Percentiles rank a stretch among this genome's conserved stretches.
phyloP scores from a whole-genome alignment of 257 asterid genomes.

The Solanum verrucosum region DNA sequence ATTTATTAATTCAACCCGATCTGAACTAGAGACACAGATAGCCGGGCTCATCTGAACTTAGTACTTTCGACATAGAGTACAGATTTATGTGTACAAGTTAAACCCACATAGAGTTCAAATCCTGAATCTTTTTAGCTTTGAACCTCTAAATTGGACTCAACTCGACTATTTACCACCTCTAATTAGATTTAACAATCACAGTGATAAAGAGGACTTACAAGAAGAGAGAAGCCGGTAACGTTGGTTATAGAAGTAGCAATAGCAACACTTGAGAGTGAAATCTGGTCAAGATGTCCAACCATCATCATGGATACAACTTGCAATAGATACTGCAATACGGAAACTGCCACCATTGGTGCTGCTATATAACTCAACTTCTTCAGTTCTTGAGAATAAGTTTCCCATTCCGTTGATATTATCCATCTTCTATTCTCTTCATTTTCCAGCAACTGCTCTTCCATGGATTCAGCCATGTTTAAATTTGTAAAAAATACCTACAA shows the following conservation, averaged over 20 bases:
- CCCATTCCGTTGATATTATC: not conserved
- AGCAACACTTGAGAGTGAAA: conserved; percentile 30
- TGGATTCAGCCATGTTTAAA: not conserved
- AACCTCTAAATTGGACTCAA: no score
- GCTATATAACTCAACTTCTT: conserved; percentile 26
- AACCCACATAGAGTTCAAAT: no score
- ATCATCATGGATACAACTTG: conserved; percentile 36
- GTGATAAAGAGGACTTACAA: conserved; percentile 1
- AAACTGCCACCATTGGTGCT: conserved; percentile 42
- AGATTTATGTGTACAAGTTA: no score
- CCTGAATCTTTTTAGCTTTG: no score
- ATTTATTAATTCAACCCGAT: no score
- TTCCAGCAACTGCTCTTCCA: conserved; percentile 1
- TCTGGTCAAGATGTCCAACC: conserved; percentile 43
- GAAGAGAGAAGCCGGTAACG: conserved; percentile 34
- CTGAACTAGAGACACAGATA: no score
- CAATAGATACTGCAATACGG: conserved; percentile 28
- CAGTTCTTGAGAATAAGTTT: conserved; percentile 16
- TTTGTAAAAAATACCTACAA: not conserved
- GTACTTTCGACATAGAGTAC: no score
- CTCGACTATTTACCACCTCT: no score
- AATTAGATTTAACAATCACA: no score
- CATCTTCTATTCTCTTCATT: not conserved
- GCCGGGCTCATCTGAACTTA: no score
- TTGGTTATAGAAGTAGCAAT: conserved; percentile 37